phyloP scores from a whole-genome alignment of 148 eudicot genomes.

The Silene uniflora region DNA sequence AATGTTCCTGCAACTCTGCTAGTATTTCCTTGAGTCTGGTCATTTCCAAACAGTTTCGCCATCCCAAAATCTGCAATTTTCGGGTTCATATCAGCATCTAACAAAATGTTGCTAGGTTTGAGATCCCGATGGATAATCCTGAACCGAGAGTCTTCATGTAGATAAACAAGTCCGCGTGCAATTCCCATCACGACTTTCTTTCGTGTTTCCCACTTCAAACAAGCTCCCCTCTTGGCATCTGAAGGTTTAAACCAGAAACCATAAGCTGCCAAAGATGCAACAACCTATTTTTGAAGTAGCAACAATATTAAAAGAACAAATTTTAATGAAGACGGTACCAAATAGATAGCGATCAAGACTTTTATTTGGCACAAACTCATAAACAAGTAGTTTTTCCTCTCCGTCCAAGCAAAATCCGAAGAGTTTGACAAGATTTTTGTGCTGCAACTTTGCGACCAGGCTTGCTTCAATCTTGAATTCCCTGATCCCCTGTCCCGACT shows the following conservation, averaged over 20 bases:
- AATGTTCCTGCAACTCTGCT: constrained; percentile 29
- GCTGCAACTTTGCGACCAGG: constrained; percentile 23
- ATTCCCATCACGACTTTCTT: constrained; percentile 47
- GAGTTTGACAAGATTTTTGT: constrained; percentile 26
- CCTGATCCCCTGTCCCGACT: constrained; percentile 25
- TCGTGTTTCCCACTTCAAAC: constrained; percentile 25
- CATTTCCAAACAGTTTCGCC: constrained; percentile 52
- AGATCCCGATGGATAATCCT: constrained; percentile 69
- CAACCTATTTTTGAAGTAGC: background rate
- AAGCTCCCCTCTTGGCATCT: constrained; percentile 17
- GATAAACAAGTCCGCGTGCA: constrained; percentile 64
- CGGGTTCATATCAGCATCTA: constrained; percentile 33
- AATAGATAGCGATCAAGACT: constrained; percentile 20
- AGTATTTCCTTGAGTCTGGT: constrained; percentile 58
- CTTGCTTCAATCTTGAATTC: constrained; percentile 26
- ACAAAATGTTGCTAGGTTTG: constrained; percentile 48
- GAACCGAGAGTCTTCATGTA: constrained; percentile 53
- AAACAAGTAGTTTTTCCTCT: constrained; percentile 24
- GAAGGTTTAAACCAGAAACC: background rate
- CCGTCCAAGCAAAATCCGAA: constrained; percentile 28
- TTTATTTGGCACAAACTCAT: constrained; percentile 24
- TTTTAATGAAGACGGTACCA: no score
- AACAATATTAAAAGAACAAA: no score
- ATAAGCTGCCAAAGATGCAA: no score
- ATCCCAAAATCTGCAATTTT: constrained; percentile 80